Evolutionary conservation across 164 flowering plant genomes (phyloP), one percentile per base, ranked within the genome.

Genomic region (Sextonia rubra): DNA sequence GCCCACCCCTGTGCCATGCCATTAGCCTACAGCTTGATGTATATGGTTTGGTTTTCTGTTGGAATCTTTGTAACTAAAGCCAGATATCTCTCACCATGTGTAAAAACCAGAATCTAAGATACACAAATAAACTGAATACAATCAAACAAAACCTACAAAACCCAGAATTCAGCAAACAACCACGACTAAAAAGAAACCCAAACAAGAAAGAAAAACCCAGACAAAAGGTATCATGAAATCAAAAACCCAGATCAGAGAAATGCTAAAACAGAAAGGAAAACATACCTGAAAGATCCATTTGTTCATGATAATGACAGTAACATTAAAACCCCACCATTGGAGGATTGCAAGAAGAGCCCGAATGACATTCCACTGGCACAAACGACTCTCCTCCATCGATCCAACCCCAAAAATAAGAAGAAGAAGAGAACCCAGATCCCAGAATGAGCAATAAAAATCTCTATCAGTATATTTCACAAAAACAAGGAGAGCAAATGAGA

Each of bases 221-320:
- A 37, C n/a, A n/a, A 37, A 37, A 37, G 9, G 44, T 37, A 37
- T 5, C 44, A 37, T 37, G 44, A 37, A 37, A 37, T 37, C 11
- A 37, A 37, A 37, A 37, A 37, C 44, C 44, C 58, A 52, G 66
- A 70, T 55, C 17, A 20, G 12, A 52, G n/a, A 52, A 18, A 15
- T 5, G 2, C 20, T 52, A 2, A 5, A 52, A 52, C 12, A 1
- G 44, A 52, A 5, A 14, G n/a, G 14, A 20, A 17, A 52, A 52
- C 58, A 20, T n/a, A 73, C 99, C 99, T 95, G 99, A 80, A 96
- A 96, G 93, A 96, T 96, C 99, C 99, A 96, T 72, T 96, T 96
- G 88, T 96, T 96, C 88, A 86, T 91, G 85, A 95, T 90, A 67
- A 95, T 93, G 47, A 95, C 99, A 56, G 99, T 87, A 63, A 95